Evolutionary conservation across 106 monocot genomes (phyloP), one percentile per base, ranked within the genome.

Genomic region (Amphibolis antarctica): DNA sequence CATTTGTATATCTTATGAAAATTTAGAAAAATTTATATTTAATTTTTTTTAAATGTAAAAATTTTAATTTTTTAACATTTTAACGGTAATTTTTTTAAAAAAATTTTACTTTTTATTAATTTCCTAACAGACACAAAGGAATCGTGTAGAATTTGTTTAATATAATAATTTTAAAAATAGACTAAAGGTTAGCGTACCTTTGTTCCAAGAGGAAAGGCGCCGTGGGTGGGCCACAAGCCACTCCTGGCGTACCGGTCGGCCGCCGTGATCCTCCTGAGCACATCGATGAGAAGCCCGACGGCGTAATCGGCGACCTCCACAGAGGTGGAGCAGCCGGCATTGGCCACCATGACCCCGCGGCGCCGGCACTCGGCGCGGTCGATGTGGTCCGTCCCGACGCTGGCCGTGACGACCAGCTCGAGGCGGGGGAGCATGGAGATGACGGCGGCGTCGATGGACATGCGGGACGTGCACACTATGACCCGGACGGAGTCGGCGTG

Each of bases 301-400:
- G 49, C 66, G 30, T 53, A 66, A 18, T 66, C 66, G 10, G 66
- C 66, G n/a, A 53, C 42, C 19, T 51, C 50, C 15, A 29, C 66
- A 0, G 53, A 19, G 53, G 28, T 53, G 30, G 36, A 28, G 1
- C 13, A 48, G 11, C 66, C 66, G 66, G 53, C 50, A 36, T 66
- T 66, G 11, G 53, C 49, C 10, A 66, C 66, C 15, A 13, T 46
- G 20, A 66, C 20, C 17, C 66, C 66, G 10, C 36, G 45, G 18
- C 49, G 49, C 19, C 52, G 45, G 66, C 66, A 66, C 29, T 49
- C 53, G 52, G 48, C 66, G 24, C 52, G n/a, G 66, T 66, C 66
- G 53, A 66, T 66, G n/a, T n/a, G n/a, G n/a, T n/a, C n/a, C 46
- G 14, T 20, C 30, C 36, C 24, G 66, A 66, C 50, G 66, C 52